Base-by-base conservation (phyloP, 805 yeast genomes). In the Aciculoconidium aculeatum region DNA sequence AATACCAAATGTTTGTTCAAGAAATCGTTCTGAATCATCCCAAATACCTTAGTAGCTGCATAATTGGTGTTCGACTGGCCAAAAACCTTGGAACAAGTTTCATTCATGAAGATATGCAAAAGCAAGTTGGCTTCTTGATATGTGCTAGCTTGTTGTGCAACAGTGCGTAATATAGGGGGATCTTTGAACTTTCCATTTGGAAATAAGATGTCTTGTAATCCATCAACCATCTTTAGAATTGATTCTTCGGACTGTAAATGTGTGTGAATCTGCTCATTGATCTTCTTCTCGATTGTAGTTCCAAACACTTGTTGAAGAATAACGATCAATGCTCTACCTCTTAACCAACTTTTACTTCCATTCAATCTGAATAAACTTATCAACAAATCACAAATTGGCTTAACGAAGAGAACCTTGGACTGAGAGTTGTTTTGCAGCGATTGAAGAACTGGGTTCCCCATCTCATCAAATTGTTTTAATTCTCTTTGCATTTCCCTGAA, bases 251-350 rank as follows among this genome's bases (percentile, higher is more conserved):
- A 60, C 21, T 61, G 37, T 5, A 60, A 12, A 19, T 47, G 50
- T 13, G 42, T 44, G 21, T 62, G 58, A 17, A 72, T 51, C 34
- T 58, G 58, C 16, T 67, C 65, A 22, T 77, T 57, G 4, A 76
- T 67, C 31, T 71, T 73, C 47, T 75, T 78, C 47, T 88, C 96
- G 29, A 88, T 79, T 0, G 96, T 81, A 2, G 90, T 82, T 0
- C 96, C 96, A 21, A 88, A 65, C 1, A 88, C 53, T 49, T 86
- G 95, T 51, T 87, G 96, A 30, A 88, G 57, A 3, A 88, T 74
- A 4, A 86, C 76, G 21, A 87, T 67, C 6, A 86, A 64, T 0
- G 96, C 95, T 24, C 87, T 64, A 0, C 95, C 96, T 30, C 95
- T 61, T 2, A 88, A 54, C 94, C 95, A 85, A 26, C 76, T 74